Conservation (phyloP, 345 rosid species). For the Arabis hirsuta region DNA sequence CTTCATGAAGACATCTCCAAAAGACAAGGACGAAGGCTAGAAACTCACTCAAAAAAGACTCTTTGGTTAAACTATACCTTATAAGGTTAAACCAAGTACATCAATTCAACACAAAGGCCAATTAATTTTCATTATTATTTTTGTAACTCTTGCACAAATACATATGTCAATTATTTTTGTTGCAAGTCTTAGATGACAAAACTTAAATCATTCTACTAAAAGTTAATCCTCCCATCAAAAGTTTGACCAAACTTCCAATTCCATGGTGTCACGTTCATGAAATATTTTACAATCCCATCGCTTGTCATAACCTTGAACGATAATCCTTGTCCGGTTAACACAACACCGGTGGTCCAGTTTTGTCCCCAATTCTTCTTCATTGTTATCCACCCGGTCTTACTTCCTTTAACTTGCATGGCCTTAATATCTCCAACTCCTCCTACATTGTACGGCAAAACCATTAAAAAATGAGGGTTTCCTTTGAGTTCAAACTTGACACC, state of each 20-base stretch:
- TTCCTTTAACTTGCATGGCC: slow-evolving; percentile 27
- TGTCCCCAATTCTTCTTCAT: slow-evolving; percentile 57
- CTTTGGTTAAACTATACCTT: no score
- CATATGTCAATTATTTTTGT: no score
- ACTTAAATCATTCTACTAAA: not conserved
- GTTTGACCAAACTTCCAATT: slow-evolving; percentile 46
- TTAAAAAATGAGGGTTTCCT: slow-evolving; percentile 47
- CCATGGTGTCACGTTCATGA: slow-evolving; percentile 32
- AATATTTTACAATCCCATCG: slow-evolving; percentile 36
- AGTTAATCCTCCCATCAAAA: slow-evolving; percentile 34
- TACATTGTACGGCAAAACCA: slow-evolving; percentile 49
- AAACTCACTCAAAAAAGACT: no score
- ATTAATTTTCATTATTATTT: no score
- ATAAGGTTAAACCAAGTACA: no score
- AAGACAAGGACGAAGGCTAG: no score
- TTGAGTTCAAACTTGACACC: slow-evolving; percentile 48
- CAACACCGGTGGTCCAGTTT: slow-evolving; percentile 38
- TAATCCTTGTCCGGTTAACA: slow-evolving; percentile 45
- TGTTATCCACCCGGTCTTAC: slow-evolving; percentile 15
- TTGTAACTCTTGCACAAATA: no score
- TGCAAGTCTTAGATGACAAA: no score
- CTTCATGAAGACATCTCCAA: no score
- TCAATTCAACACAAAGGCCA: no score
- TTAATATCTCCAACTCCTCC: slow-evolving; percentile 37
- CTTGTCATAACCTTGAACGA: slow-evolving; percentile 48